phyloP scores from a whole-genome alignment of 257 asterid species.

The Solanum sparsipilum region DNA sequence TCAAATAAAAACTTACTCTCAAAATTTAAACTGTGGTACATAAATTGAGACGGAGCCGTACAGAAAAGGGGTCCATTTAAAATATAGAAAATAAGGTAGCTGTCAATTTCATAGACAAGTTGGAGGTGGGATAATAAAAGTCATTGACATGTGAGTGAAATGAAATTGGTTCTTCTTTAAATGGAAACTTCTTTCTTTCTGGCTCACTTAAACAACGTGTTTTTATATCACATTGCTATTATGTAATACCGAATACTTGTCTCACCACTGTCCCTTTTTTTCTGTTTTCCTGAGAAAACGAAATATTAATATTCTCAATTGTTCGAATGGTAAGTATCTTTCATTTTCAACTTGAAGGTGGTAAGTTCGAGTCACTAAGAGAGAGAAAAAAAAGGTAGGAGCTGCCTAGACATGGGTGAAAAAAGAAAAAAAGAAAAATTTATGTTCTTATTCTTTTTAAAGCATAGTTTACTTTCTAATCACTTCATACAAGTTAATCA shows the following conservation, averaged over 20 bases:
- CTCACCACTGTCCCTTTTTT: neutral
- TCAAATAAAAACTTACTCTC: neutral
- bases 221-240: neutral
- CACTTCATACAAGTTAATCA: neutral
- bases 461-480: neutral
- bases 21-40: neutral
- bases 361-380: neutral
- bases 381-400: neutral
- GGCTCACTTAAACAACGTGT: neutral
- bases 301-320: neutral
- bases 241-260: neutral
- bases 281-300: neutral
- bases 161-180: slow-evolving; percentile 26
- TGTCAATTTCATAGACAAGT: slow-evolving; percentile 51
- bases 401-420: neutral
- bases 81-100: slow-evolving; percentile 27
- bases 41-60: neutral
- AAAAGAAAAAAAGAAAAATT: neutral
- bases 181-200: slow-evolving; percentile 19
- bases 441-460: slow-evolving; percentile 7
- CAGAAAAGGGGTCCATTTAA: slow-evolving; percentile 11
- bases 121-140: slow-evolving; percentile 30
- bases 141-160: slow-evolving; percentile 43
- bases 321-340: too few species aligned
- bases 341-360: too few species aligned